These are phyloP conservation scores for Gossypium aridum DNA, from an alignment of 441 rosid species.

Conservation along the genomic window DNA sequence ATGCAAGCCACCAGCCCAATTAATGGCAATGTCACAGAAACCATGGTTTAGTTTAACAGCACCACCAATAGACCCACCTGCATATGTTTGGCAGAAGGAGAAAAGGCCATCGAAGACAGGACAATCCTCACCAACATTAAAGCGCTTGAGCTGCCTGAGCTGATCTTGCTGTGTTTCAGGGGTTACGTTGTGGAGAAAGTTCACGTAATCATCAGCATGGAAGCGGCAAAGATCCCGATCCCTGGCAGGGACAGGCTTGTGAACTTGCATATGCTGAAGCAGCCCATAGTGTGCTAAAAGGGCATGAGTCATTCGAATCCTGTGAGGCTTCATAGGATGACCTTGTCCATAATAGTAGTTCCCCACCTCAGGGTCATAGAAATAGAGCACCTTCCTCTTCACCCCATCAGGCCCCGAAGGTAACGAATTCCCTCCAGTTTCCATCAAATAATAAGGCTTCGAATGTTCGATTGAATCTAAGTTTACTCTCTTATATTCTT, in stretches of 20 bases:
- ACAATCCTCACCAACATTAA: conserved; percentile 69
- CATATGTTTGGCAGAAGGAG: conserved; percentile 66
- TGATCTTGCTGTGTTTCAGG: conserved; percentile 51
- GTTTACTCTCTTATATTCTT: neutral
- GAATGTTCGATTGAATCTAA: neutral
- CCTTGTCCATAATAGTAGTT: conserved; percentile 69
- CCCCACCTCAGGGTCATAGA: conserved; percentile 58
- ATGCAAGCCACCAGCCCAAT: conserved; percentile 84
- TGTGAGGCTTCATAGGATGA: conserved; percentile 80
- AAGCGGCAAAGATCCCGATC: conserved; percentile 51
- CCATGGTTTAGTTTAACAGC: conserved; percentile 48
- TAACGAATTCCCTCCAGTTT: conserved; percentile 41
- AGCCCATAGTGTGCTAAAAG: conserved; percentile 57
- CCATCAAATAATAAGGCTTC: conserved; percentile 21
- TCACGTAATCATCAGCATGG: conserved; percentile 48
- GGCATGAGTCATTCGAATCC: conserved; percentile 78
- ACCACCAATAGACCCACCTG: conserved; percentile 67
- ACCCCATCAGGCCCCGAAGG: conserved; percentile 47
- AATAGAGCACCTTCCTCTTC: conserved; percentile 51
- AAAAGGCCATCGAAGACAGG: conserved; percentile 73
- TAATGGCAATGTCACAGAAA: conserved; percentile 64
- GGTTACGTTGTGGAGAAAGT: conserved; percentile 38
- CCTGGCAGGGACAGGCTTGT: conserved; percentile 40
- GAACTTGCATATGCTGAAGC: conserved; percentile 51
- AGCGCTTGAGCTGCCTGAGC: conserved; percentile 46